phyloP scores from a whole-genome alignment of 2,329 filamentous ascomycete species.

The Neofusicoccum sp. region DNA sequence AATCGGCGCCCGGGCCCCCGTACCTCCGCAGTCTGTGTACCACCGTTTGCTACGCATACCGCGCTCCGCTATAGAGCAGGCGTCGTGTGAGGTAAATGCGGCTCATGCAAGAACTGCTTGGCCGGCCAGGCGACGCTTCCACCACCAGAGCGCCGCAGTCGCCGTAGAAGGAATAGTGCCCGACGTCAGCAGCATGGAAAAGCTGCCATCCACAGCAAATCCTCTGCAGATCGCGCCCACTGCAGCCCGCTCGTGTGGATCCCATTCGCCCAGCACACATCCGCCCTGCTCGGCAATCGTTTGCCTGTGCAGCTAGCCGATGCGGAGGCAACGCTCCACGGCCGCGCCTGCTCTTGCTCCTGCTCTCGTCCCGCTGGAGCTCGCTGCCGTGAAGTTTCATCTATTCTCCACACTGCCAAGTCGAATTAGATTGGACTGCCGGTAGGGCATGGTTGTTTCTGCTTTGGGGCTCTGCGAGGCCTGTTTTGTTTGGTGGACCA shows the following conservation, averaged over 20 bases:
- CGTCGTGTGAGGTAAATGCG: neutral
- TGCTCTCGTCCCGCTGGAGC: neutral
- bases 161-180: neutral
- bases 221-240: neutral
- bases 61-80: neutral
- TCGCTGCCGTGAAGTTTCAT: slow-evolving; percentile 7
- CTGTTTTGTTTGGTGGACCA: slow-evolving; percentile 11
- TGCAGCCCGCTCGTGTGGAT: neutral
- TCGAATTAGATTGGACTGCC: slow-evolving; percentile 5
- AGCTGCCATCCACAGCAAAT: neutral
- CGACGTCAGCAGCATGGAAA: neutral
- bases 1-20: slow-evolving; percentile 1
- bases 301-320: neutral
- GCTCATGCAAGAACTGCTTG: neutral
- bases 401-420: slow-evolving; percentile 15
- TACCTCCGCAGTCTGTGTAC: neutral
- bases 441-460: slow-evolving; percentile 1
- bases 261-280: neutral
- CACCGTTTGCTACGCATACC: neutral
- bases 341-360: neutral
- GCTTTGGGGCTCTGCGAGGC: neutral
- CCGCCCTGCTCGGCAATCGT: neutral
- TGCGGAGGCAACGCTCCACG: neutral
- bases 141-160: neutral
- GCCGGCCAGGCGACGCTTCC: neutral